Percentiles rank a stretch among this genome's conserved stretches.
phyloP scores from a whole-genome alignment of 306 rosid genomes.

The Inga laurina region DNA sequence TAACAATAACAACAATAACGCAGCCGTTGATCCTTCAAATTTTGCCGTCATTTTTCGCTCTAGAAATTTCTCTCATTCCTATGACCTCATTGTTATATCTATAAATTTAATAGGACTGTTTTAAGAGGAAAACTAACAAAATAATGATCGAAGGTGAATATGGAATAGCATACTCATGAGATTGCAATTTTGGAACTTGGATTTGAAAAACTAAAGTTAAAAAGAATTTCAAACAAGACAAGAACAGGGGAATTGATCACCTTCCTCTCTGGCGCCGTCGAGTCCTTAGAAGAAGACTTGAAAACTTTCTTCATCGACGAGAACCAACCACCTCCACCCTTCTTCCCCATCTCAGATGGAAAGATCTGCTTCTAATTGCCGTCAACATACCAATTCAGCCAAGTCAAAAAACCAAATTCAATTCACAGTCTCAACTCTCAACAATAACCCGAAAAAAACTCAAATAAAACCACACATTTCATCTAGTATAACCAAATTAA shows the following conservation, averaged over 20 bases:
- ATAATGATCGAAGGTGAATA: not conserved
- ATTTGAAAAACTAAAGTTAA: not conserved
- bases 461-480: not conserved
- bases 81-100: not conserved
- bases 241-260: conserved; percentile 36
- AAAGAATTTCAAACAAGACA: not conserved
- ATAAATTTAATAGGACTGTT: not conserved
- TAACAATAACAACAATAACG: not conserved
- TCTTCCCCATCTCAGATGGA: conserved; percentile 77
- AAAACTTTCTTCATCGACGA: conserved; percentile 88
- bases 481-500: not conserved
- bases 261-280: conserved; percentile 59
- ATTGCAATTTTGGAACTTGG: not conserved
- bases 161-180: not conserved
- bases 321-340: conserved; percentile 82
- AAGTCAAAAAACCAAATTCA: conserved; percentile 13
- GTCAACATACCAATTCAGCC: conserved; percentile 27
- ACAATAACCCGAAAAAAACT: not conserved
- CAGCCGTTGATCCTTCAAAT: not conserved
- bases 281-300: conserved; percentile 68
- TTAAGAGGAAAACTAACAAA: not conserved
- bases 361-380: conserved; percentile 31
- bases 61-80: not conserved
- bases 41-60: not conserved
- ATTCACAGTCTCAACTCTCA: not conserved